A percentile compares a stretch with the other conserved stretches of the same genome.
These are phyloP conservation scores for Ogataea pignaliae DNA, from an alignment of 805 yeast genomes.

Conservation along the genomic window DNA sequence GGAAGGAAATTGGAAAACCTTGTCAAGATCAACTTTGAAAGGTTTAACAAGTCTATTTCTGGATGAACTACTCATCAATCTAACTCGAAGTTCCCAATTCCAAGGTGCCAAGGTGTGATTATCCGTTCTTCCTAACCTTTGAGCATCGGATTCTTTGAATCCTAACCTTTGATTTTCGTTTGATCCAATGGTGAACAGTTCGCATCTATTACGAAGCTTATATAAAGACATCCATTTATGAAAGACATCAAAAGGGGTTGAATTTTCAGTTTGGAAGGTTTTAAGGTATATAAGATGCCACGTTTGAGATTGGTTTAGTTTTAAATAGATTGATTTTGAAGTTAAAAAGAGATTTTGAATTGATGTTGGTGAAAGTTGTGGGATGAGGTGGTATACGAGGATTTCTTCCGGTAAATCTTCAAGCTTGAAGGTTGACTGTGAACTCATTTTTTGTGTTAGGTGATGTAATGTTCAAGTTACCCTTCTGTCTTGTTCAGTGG, in stretches of 20 bases:
- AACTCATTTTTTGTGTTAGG: no score
- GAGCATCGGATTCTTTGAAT: slow-evolving; percentile 4
- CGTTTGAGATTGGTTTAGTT: slow-evolving; percentile 36
- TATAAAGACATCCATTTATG: slow-evolving; percentile 50
- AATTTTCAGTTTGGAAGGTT: slow-evolving; percentile 40
- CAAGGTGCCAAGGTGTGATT: not conserved
- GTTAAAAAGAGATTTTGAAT: slow-evolving; percentile 37
- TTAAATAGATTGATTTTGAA: slow-evolving; percentile 32
- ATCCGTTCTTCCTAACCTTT: slow-evolving; percentile 12
- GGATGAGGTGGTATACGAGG: slow-evolving; percentile 32
- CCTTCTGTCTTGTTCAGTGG: no score
- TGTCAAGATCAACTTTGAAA: slow-evolving; percentile 27
- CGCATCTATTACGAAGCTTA: slow-evolving; percentile 34
- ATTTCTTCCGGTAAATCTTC: slow-evolving; percentile 35
- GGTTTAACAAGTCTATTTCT: slow-evolving; percentile 10
- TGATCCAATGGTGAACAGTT: slow-evolving; percentile 50
- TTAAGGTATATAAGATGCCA: slow-evolving; percentile 42
- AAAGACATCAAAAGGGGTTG: slow-evolving; percentile 34
- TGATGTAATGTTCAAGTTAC: no score
- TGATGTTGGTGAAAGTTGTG: slow-evolving; percentile 33
- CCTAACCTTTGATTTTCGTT: slow-evolving; percentile 45
- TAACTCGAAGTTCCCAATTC: no score
- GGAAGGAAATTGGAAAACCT: slow-evolving; percentile 1
- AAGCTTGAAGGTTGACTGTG: not conserved
- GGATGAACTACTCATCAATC: no score